Percentiles rank a stretch among this genome's conserved stretches.
phyloP scores from a whole-genome alignment of 306 rosid genomes.

The Casuarina glauca region DNA sequence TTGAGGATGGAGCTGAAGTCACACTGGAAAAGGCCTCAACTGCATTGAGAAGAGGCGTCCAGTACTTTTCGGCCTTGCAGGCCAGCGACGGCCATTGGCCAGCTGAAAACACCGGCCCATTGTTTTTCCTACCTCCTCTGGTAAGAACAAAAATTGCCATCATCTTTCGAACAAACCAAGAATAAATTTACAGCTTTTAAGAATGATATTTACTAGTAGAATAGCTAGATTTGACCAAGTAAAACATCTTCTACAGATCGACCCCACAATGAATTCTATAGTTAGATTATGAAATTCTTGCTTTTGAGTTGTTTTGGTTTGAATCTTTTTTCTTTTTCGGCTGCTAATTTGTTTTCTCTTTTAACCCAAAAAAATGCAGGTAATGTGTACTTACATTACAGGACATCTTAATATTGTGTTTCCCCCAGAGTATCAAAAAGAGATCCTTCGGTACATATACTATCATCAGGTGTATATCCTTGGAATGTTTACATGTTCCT shows the following conservation, averaged over 20 bases:
- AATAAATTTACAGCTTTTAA: no score
- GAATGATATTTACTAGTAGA: no score
- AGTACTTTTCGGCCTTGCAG: constrained; percentile 15
- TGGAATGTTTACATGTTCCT: no score
- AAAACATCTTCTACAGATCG: no score
- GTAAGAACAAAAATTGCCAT: no score
- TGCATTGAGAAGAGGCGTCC: constrained; percentile 8
- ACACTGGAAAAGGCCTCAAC: not conserved
- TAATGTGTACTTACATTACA: constrained; percentile 54
- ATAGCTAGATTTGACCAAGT: no score
- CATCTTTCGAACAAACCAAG: no score
- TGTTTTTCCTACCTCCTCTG: not conserved
- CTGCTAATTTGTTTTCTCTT: not conserved
- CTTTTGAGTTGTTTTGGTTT: no score
- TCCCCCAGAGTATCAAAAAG: constrained; percentile 42
- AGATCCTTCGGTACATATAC: constrained; percentile 48
- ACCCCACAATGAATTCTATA: no score
- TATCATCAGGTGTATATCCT: constrained; percentile 5
- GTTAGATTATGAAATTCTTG: no score
- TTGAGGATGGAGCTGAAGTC: constrained; percentile 11
- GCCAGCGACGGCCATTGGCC: constrained; percentile 29
- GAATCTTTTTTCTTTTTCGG: not conserved
- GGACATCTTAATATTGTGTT: constrained; percentile 54
- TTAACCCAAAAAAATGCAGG: constrained; percentile 33
- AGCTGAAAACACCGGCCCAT: not conserved